Evolutionary conservation across 1,139 yeast genomes (phyloP), one percentile per base, ranked within the genome.

Genomic region (Yamadazyma taylorii): DNA sequence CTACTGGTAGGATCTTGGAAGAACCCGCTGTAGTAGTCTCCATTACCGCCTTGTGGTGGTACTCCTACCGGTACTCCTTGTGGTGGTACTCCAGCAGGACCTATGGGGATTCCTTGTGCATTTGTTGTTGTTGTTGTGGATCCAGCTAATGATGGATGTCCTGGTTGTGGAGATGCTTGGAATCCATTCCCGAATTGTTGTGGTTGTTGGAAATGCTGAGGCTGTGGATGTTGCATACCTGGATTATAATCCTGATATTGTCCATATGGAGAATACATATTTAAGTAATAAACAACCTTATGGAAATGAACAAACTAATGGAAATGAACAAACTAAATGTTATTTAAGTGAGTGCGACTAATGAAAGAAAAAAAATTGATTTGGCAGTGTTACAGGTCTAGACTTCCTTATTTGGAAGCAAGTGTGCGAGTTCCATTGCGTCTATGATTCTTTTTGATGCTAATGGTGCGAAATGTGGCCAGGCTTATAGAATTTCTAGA

Each of bases 1-100:
- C 85, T 79, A 0, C 95, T 78, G 5, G 88, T 78, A 15, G 96
- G 94, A 53, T 87, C 96, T 47, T 75, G 78, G 58, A 88, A 76
- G 48, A 85, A 72, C 43, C 68, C 45, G 32, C 40, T 42, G 24
- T 65, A 40, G 58, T 56, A 51, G 40, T 50, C 35, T 34, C 36
- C 19, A 34, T 24, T 36, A n/a, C 24, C 38, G 14, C 36, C 36
- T 23, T 43, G 42, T 23, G 32, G 37, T 32, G 37, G 26, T 36
- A n/a, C n/a, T n/a, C n/a, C n/a, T n/a, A n/a, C n/a, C n/a, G n/a
- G n/a, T n/a, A n/a, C n/a, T n/a, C n/a, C n/a, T n/a, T n/a, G n/a
- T n/a, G n/a, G n/a, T n/a, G n/a, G n/a, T n/a, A 19, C 21, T 19
- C 21, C 21, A 19, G 8, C 14, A 21, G 16, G 26, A n/a, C 29